These are phyloP conservation scores for Rhinocladiella similis DNA, from an alignment of 2,329 filamentous ascomycete genomes.

Conservation along the genomic window DNA sequence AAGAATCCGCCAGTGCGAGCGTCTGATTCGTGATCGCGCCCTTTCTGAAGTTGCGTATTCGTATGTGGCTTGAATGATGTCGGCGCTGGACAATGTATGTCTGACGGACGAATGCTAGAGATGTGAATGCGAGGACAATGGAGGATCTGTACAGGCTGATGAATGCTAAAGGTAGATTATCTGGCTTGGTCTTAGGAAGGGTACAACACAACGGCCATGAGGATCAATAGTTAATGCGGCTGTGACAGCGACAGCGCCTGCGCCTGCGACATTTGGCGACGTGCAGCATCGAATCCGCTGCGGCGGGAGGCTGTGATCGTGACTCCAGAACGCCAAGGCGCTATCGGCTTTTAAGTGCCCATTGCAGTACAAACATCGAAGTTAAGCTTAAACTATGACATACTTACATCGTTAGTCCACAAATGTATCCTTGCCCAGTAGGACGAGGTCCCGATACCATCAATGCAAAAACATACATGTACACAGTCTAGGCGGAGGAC, in stretches of 20 bases:
- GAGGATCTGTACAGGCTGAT: slow-evolving; percentile 8
- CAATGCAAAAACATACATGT: no score
- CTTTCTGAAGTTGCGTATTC: neutral
- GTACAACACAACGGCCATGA: neutral
- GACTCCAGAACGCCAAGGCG: no score
- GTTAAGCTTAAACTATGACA: no score
- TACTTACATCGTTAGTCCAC: no score
- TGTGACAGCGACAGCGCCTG: neutral
- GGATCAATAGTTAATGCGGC: neutral
- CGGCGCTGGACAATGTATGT: slow-evolving; percentile 8
- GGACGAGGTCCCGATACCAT: no score
- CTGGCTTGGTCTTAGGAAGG: neutral
- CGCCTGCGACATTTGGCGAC: neutral
- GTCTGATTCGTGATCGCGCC: neutral
- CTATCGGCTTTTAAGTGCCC: no score
- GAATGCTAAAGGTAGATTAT: neutral
- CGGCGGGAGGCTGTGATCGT: neutral
- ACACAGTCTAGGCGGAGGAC: no score
- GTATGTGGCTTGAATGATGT: slow-evolving; percentile 2
- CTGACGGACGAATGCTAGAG: slow-evolving; percentile 3
- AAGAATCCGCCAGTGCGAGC: slow-evolving; percentile 18
- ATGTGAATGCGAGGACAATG: neutral
- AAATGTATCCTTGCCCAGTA: no score
- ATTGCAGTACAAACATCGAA: no score
- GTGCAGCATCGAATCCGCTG: neutral